Conservation (phyloP, 352 stramenopile species). For the Phytophthora chlamydospora region DNA sequence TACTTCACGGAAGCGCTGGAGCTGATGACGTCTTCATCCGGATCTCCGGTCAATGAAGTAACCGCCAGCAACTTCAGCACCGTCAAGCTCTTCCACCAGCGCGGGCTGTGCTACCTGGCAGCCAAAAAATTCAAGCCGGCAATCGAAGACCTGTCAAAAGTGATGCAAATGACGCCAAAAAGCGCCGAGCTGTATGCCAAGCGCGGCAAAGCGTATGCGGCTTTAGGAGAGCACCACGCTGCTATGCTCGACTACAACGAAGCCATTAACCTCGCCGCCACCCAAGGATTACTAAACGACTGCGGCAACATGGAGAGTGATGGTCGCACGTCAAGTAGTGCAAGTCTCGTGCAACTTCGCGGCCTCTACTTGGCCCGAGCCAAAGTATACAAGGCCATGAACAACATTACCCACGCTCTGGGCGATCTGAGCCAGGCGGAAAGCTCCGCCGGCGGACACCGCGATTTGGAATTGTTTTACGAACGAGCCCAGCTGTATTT, state of each 20-base stretch:
- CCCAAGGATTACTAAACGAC: conserved; percentile 42
- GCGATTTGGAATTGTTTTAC: conserved; percentile 66
- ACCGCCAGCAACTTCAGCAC: conserved; percentile 19
- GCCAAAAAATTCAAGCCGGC: conserved; percentile 63
- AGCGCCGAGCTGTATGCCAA: conserved; percentile 72
- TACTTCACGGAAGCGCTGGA: conserved; percentile 63
- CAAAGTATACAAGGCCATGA: conserved; percentile 60
- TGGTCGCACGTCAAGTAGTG: conserved; percentile 26
- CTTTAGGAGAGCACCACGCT: conserved; percentile 51
- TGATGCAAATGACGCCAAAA: conserved; percentile 75
- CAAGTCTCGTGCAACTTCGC: conserved; percentile 46
- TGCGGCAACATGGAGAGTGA: conserved; percentile 21
- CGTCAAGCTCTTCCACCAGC: conserved; percentile 70
- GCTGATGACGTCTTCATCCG: conserved; percentile 18
- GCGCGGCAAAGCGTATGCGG: conserved; percentile 64
- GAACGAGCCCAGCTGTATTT: conserved; percentile 60
- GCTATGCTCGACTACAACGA: conserved; percentile 73
- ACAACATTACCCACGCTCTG: conserved; percentile 57
- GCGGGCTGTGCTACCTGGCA: conserved; percentile 60
- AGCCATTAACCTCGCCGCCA: conserved; percentile 57
- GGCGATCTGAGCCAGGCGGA: conserved; percentile 63
- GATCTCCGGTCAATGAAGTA: conserved; percentile 8
- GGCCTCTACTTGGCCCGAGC: conserved; percentile 58
- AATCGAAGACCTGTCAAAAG: conserved; percentile 73
- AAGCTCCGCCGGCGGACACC: conserved; percentile 43